A percentile compares a stretch with the other conserved stretches of the same genome.
These are phyloP conservation scores for Malus hybrid DNA, from an alignment of 331 rosid species.

Conservation along the genomic window DNA sequence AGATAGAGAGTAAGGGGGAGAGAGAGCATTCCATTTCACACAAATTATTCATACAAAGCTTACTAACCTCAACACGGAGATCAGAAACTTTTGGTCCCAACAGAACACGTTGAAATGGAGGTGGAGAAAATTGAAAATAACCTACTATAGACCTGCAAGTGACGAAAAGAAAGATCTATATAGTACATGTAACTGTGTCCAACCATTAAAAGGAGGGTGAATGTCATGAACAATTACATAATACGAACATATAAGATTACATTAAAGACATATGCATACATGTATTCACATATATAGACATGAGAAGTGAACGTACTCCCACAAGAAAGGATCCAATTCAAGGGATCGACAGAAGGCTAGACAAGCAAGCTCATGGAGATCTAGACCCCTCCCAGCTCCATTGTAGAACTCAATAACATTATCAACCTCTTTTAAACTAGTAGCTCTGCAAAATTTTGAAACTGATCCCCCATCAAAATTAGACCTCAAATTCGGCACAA, in stretches of 20 bases:
- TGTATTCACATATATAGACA: background rate
- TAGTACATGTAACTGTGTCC: background rate
- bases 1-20: background rate
- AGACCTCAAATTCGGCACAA: slow-evolving; percentile 53
- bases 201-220: background rate
- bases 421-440: slow-evolving; percentile 31
- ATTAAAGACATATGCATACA: background rate
- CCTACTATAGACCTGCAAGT: slow-evolving; percentile 54
- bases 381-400: slow-evolving; percentile 54
- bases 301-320: slow-evolving; percentile 42
- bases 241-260: background rate
- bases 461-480: slow-evolving; percentile 21
- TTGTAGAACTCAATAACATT: slow-evolving; percentile 42
- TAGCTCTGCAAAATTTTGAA: slow-evolving; percentile 10
- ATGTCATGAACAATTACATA: background rate
- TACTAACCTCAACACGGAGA: slow-evolving; percentile 35
- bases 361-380: slow-evolving; percentile 88
- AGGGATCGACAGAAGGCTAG: slow-evolving; percentile 70
- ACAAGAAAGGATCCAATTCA: slow-evolving; percentile 53
- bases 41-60: background rate
- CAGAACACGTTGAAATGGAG: slow-evolving; percentile 70
- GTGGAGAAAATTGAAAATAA: slow-evolving; percentile 72
- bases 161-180: slow-evolving; percentile 2
- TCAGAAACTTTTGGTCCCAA: slow-evolving; percentile 16
- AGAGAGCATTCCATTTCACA: background rate